Evolutionary conservation across 2,329 filamentous ascomycete genomes (phyloP), one percentile per base, ranked within the genome.

Genomic region (Venturia oleaginea): DNA sequence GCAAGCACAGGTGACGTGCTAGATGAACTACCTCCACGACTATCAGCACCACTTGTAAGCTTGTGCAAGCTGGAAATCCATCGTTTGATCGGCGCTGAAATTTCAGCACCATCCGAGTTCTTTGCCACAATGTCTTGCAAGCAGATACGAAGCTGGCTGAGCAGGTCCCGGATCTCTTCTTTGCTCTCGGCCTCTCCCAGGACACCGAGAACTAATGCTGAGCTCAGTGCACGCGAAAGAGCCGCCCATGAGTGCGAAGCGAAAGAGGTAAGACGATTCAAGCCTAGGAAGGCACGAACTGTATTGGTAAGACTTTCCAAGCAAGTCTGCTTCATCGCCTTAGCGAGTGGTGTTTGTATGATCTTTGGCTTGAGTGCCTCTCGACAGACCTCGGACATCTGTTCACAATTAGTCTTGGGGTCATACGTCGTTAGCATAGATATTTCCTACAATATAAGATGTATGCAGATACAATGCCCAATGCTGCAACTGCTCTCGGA

Each of bases 381-480:
- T 38, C 84, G 80, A 70, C 83, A 86, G 38, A 86, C 80, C 72
- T 86, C 84, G 4, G 84, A 86, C 27, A 81, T 81, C 51, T 57
- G n/a, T n/a, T 57, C 51, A 17, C 8, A 22, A 34, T 57, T n/a
- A 57, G 19, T 34, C 27, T 57, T n/a, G 17, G 34, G 17, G 10
- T 46, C 19, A 1, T 11, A 17, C 34, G 34, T 11, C 27, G 4
- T 34, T n/a, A n/a, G 51, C 15, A 15, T 32, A 19, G 10, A 8
- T 7, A 13, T 57, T 13, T 10, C 51, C 34, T 34, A 57, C 51
- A 65, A 85, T 81, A 71, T 86, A 87, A 8, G 83, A 85, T 24
- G 82, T 81, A 70, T 87, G 84, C 4, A 87, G 74, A 69, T 85
- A 85, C 4, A 86, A 71, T 0, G 82, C 83, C 72, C 84, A 83